Evolutionary conservation across 2,329 filamentous ascomycete genomes (phyloP), one percentile per base, ranked within the genome.

Genomic region (Diaporthe sp.): DNA sequence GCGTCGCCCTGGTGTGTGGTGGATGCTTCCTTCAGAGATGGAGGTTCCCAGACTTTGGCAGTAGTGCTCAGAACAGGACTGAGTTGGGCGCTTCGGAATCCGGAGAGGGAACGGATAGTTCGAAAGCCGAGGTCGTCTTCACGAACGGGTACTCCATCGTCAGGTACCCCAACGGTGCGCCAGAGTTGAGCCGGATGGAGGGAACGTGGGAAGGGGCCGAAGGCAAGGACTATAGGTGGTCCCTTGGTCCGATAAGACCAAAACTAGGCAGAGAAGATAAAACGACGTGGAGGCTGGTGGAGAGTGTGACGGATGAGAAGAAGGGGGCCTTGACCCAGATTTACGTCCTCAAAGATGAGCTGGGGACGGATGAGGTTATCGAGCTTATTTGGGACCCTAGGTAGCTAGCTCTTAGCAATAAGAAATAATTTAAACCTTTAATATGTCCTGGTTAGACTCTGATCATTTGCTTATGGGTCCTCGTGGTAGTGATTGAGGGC

Each of bases 141-240:
- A 86, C 88, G 39, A 92, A 92, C 79, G 91, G 91, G 0, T 92
- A 88, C 79, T 91, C 89, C 37, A 86, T 92, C 59, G 85, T 86
- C 39, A 82, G 84, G 55, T 92, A 91, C 75, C 77, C 80, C 7
- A 80, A 82, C 0, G 75, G 51, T n/a, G 74, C 65, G 74, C 83
- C 83, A 44, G 80, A 87, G 12, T 82, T 84, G 6, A 37, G 71
- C 15, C 79, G 88, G 19, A 85, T 87, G 78, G 90, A 92, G 80
- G 85, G 85, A 68, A 92, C 90, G 0, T 92, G 88, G 87, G 81
- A 82, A 1, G 65, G 65, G 2, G 46, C 65, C 8, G 65, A 68
- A 3, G 28, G 31, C 3, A 81, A 81, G 15, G 86, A 86, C 6
- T 91, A 87, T 77, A 85, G 89, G 44, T 89, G 88, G 78, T 88